Conservation (phyloP, 225 moss, liverwort and hornwort species). For the Polytrichum commune region DNA sequence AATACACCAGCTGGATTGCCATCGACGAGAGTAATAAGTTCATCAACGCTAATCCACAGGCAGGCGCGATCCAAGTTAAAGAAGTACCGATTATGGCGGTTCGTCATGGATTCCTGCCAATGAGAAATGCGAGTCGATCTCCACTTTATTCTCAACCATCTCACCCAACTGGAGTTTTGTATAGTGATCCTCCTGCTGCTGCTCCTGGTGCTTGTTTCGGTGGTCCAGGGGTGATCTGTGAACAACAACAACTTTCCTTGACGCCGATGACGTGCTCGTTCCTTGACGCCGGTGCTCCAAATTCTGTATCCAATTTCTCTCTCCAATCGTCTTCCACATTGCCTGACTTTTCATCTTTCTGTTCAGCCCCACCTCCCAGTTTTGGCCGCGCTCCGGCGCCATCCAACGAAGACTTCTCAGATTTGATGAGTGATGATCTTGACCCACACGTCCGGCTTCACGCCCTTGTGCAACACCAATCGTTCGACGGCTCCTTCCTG, state of each 20-base stretch:
- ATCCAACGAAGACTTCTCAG: neutral
- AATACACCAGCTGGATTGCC: constrained; percentile 46
- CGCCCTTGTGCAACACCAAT: constrained; percentile 23
- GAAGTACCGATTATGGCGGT: neutral
- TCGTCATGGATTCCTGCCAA: too few relatives aligned
- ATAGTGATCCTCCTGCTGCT: too few relatives aligned
- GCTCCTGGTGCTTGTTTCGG: too few relatives aligned
- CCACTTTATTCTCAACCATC: neutral
- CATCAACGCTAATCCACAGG: neutral
- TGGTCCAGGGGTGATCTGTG: too few relatives aligned
- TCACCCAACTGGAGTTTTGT: too few relatives aligned
- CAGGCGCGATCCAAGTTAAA: neutral
- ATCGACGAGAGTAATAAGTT: constrained; percentile 21
- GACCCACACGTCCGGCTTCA: constrained; percentile 7
- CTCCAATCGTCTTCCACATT: too few relatives aligned
- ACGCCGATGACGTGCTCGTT: too few relatives aligned
- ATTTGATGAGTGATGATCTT: too few relatives aligned
- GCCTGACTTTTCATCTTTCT: neutral
- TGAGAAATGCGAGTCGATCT: too few relatives aligned
- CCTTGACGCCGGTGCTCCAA: too few relatives aligned
- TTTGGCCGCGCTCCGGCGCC: neutral
- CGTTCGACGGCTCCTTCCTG: constrained; percentile 31
- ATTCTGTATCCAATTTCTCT: too few relatives aligned
- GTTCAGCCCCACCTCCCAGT: neutral
- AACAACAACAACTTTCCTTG: too few relatives aligned